Evolutionary conservation across 768 basidiomycete genomes (phyloP).

Genomic region (Phylloporus sp.): DNA sequence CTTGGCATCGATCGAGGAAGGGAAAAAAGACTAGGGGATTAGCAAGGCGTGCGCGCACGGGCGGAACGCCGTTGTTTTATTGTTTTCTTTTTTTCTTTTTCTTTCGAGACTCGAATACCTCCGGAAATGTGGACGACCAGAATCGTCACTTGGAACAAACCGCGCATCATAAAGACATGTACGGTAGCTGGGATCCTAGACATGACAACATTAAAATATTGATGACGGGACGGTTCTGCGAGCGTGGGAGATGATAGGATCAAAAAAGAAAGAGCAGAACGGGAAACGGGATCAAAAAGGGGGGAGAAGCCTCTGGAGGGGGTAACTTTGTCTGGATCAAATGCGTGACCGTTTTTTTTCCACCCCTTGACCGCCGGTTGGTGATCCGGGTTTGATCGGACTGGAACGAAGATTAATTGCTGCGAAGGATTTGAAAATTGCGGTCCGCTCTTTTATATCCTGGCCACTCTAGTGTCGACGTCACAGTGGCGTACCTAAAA

Average conservation of each 20-base stretch:
- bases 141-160: not conserved
- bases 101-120: not conserved
- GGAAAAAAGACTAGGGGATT: not conserved
- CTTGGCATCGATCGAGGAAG: not conserved
- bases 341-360: too few relatives aligned
- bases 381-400: too few relatives aligned
- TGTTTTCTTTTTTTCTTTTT: too few relatives aligned
- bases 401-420: too few relatives aligned
- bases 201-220: not conserved
- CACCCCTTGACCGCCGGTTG: too few relatives aligned
- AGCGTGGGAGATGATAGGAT: slow-evolving; percentile 11
- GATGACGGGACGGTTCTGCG: slow-evolving; percentile 8
- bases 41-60: not conserved
- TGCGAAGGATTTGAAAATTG: too few relatives aligned
- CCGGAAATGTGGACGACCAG: slow-evolving; percentile 1
- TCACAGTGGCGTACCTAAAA: too few relatives aligned
- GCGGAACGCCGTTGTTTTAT: too few relatives aligned
- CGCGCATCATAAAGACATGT: not conserved
- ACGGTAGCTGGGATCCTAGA: not conserved
- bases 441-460: too few relatives aligned
- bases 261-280: too few relatives aligned
- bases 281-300: not conserved
- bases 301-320: too few relatives aligned
- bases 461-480: too few relatives aligned
- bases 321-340: not conserved